Evolutionary conservation across 2,329 filamentous ascomycete genomes (phyloP).

Genomic region (Pyrenophora graminea): DNA sequence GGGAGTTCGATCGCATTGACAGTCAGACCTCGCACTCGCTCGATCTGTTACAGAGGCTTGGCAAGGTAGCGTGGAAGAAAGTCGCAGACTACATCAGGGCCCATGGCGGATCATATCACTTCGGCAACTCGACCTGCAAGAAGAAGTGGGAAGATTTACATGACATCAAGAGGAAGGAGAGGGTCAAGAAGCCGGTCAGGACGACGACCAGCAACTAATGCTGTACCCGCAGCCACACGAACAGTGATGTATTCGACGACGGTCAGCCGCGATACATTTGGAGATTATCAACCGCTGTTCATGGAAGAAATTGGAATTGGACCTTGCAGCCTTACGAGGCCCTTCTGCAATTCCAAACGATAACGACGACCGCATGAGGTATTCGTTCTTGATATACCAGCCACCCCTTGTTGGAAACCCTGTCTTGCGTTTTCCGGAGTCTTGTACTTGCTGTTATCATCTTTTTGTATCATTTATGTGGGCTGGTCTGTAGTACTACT

Average conservation of each 20-base stretch:
- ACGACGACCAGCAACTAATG: too few species aligned
- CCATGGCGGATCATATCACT: conserved; percentile 61
- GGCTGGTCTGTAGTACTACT: conserved; percentile 2
- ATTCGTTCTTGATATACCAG: too few species aligned
- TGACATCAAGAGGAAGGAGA: not conserved
- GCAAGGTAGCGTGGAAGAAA: conserved; percentile 63
- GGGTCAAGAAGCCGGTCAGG: too few species aligned
- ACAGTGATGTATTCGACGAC: too few species aligned
- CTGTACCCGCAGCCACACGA: too few species aligned
- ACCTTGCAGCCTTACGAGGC: too few species aligned
- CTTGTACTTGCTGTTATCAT: not conserved
- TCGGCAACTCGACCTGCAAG: conserved; percentile 65
- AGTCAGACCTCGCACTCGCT: conserved; percentile 8
- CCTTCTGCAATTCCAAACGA: too few species aligned
- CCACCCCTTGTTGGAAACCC: too few species aligned
- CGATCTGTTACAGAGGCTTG: conserved; percentile 23
- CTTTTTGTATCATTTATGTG: conserved; percentile 1
- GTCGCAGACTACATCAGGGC: conserved; percentile 59
- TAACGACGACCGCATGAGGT: too few species aligned
- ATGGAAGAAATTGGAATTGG: too few species aligned
- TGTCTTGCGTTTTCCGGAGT: not conserved
- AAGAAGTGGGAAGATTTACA: conserved; percentile 61
- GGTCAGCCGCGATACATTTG: too few species aligned
- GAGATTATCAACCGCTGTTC: too few species aligned
- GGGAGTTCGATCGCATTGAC: conserved; percentile 28